Base-by-base conservation (phyloP, 2,329 filamentous ascomycete species). In the Colletotrichum phormii region DNA sequence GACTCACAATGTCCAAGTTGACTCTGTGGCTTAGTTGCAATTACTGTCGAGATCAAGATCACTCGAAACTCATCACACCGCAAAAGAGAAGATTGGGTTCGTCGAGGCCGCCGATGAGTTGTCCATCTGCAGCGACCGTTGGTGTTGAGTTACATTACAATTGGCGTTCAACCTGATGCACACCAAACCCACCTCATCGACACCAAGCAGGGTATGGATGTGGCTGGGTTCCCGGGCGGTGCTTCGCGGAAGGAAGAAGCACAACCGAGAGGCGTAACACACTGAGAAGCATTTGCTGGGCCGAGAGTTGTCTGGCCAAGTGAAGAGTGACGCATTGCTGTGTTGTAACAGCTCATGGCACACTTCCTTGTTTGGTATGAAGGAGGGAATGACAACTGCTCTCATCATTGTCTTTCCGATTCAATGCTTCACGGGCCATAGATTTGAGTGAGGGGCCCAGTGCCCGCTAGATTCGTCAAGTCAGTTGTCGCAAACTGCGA, bases 151-250 rank as follows among this genome's bases (percentile, higher is more conserved):
- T 7, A 24, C 59, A 46, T 31, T 7, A 18, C 59, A 46, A 26
- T 26, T 6, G 24, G n/a, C 15, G 26, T 24, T 18, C 35, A 15
- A 4, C 46, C 12, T 42, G 24, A 46, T 42, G 35, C 22, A 61
- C 22, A 9, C 37, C 53, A 55, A 11, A 55, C 12, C n/a, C n/a
- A 24, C 22, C 53, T 11, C n/a, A 42, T 33, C 15, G 46, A 49
- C 37, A 42, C 57, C 29, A n/a, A 24, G 54, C 37, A n/a, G 26
- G 35, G 64, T 15, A 61, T 31, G 4, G 26, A 8, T 55, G 65
- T 55, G 65, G 65, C 65, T 68, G 49, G 15, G 37, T 57, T 68
- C 46, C 42, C 37, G 15, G 49, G 49, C 60, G 66, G 49, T 42
- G 60, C 15, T 26, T 7, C 4, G 31, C 22, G 15, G 49, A 26